Evolutionary conservation across 2,329 filamentous ascomycete species (phyloP), one percentile per base, ranked within the genome.

Genomic region (Didymella segeticola): DNA sequence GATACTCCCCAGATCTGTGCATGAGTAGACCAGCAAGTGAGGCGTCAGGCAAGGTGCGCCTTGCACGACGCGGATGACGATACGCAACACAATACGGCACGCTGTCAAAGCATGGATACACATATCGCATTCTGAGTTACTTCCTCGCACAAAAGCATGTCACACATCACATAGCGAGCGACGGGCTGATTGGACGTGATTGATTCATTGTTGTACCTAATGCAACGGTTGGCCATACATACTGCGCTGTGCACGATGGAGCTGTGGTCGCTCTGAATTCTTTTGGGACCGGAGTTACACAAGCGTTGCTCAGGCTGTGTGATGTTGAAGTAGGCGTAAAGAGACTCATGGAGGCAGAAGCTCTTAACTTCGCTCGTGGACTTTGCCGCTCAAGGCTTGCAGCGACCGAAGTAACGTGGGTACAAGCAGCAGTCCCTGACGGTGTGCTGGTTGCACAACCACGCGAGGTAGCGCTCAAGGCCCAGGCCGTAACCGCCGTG

Each of bases 401-500:
- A 91, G 56, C 89, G 84, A 45, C 88, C 88, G 82, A 91, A 91
- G 78, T 90, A 93, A 55, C 89, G 85, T 60, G 89, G 89, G 72
- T 92, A 93, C 78, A 93, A 75, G 76, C 88, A 90, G 65, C 86
- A 86, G 69, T 88, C 86, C 33, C 85, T 77, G 31, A 88, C 85
- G 2, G 86, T 88, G 72, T 86, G 85, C 64, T 85, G 82, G 62
- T 83, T 85, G 73, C 85, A 88, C 71, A 88, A 73, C 86, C 86
- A 88, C 41, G 86, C 86, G 43, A 88, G 76, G 78, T 88, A 88
- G 39, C 93, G 86, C 82, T 98, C 93, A 45, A 96, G 83, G 64
- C 95, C 95, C 42, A 99, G 83, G 47, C 93, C 93, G 75, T 96
- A 98, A 49, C 93, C 93, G 60, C 92, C 92, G 77, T 98, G 93